Evolutionary conservation across 2,329 filamentous ascomycete species (phyloP), one percentile per base, ranked within the genome.

Genomic region (Sclerotinia sclerotiorum): DNA sequence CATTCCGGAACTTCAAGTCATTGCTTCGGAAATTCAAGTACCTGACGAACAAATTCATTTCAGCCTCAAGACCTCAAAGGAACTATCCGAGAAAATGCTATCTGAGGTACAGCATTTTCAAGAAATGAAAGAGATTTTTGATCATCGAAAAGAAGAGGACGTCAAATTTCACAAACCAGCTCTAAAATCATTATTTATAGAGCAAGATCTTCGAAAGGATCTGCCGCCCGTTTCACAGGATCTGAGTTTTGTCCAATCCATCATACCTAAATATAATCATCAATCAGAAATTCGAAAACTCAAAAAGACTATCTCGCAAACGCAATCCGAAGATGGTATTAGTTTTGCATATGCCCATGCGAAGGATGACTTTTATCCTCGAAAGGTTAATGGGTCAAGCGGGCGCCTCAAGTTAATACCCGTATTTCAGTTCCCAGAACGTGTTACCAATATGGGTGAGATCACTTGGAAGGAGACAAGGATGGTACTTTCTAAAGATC

Each of bases 321-420:
- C 19, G 32, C 8, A 19, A 52, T 39, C 21, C 19, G 3, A 39
- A 19, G 5, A 51, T 63, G 60, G 15, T 11, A 13, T 3, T 8
- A 42, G 13, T 15, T 2, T 42, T 35, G 17, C 17, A 39, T 51
- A 42, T 39, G 60, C 42, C 5, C 46, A 27, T 52, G 60, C 48
- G 32, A 35, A 51, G 46, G 46, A 63, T 35, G n/a, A 21, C 7
- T 15, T 51, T 11, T 63, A 63, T 51, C 60, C 60, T 2, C 60
- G 60, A 39, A 51, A 15, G n/a, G 32, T 21, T 4, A 21, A 52
- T 5, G 60, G 46, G 6, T 27, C 13, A 32, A 32, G 29, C 21
- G 60, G 60, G 19, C 60, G 46, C 7, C 27, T 63, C 11, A 51
- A 39, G 19, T 15, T 51, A 21, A 63, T 63, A 63, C 60, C 60